Base-by-base conservation (phyloP, 306 rosid genomes). In the Glycine latifolia region DNA sequence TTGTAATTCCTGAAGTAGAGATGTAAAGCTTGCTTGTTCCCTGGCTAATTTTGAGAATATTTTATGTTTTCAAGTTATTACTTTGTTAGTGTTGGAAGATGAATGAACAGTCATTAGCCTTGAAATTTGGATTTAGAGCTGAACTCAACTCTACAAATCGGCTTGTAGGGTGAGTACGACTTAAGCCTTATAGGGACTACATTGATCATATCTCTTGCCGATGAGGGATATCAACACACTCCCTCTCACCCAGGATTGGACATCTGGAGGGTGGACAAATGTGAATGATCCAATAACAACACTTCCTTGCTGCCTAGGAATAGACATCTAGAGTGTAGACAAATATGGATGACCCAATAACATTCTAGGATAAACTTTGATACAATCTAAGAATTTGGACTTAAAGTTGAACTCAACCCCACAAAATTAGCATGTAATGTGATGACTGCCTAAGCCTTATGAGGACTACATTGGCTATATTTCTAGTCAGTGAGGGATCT, bases 1-100 rank as follows among this genome's bases (percentile, higher is more conserved):
- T 82, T 80, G 62, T 47, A 13, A 4, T 68, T 43, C 33, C 53
- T 70, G 37, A 39, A 60, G 5, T 26, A 50, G 78, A 73, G 55
- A 74, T 58, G 54, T 26, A 70, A 53, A 70, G 63, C 59, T 70
- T 68, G 79, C 39, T 55, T 26, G 5, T 20, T 47, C 52, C 33
- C 58, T 49, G 14, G 14, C 52, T 59, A 31, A 12, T 78, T 41
- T 60, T 63, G 82, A 16, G 46, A 56, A 33, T 47, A 31, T 63
- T 6, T 35, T 69, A 16, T 62, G 37, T 72, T 63, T n/a, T 73
- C 13, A 39, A 55, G 73, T 9, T 67, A 44, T 73, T 79, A 37
- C 67, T 77, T 79, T 31, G 31, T 73, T 48, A 47, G 58, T 67
- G 44, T 20, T 48, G 3, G 48, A 71, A 65, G 48, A 61, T 71